Conservation (phyloP, 352 stramenopile species). For the Phytophthora vignae region DNA sequence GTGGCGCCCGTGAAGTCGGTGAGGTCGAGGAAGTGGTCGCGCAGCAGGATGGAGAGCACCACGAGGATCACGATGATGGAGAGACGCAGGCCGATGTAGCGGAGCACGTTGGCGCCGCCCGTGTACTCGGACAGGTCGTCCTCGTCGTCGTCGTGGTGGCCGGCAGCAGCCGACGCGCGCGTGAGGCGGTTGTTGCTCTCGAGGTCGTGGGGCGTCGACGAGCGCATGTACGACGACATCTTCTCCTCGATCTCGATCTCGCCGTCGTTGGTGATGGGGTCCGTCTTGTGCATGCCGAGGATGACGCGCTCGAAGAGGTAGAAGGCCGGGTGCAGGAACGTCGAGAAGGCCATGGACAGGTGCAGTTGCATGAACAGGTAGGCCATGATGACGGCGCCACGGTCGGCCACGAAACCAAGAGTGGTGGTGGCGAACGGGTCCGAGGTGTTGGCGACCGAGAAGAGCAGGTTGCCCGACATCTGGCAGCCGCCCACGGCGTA, state of each 20-base stretch:
- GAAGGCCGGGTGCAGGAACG: slow-evolving; percentile 36
- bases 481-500: slow-evolving; percentile 32
- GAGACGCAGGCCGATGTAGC: slow-evolving; percentile 47
- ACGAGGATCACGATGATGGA: slow-evolving; percentile 46
- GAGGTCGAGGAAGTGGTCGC: slow-evolving; percentile 55
- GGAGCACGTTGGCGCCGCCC: slow-evolving; percentile 38
- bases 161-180: slow-evolving; percentile 8
- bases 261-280: not conserved
- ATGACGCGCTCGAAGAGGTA: slow-evolving; percentile 40
- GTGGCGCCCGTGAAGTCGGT: slow-evolving; percentile 60
- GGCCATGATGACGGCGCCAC: slow-evolving; percentile 31
- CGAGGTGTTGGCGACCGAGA: slow-evolving; percentile 29
- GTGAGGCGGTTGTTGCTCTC: slow-evolving; percentile 33
- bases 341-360: slow-evolving; percentile 34
- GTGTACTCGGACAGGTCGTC: slow-evolving; percentile 50
- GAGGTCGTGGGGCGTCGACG: slow-evolving; percentile 36
- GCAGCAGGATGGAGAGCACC: slow-evolving; percentile 46
- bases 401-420: slow-evolving; percentile 26
- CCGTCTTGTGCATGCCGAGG: slow-evolving; percentile 33
- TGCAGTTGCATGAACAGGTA: slow-evolving; percentile 45
- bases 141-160: slow-evolving; percentile 22
- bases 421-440: slow-evolving; percentile 27
- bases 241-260: slow-evolving; percentile 35
- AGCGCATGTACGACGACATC: slow-evolving; percentile 22
- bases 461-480: slow-evolving; percentile 40